phyloP scores from a whole-genome alignment of 768 basidiomycete species.

The Leucosporidium yakuticum region DNA sequence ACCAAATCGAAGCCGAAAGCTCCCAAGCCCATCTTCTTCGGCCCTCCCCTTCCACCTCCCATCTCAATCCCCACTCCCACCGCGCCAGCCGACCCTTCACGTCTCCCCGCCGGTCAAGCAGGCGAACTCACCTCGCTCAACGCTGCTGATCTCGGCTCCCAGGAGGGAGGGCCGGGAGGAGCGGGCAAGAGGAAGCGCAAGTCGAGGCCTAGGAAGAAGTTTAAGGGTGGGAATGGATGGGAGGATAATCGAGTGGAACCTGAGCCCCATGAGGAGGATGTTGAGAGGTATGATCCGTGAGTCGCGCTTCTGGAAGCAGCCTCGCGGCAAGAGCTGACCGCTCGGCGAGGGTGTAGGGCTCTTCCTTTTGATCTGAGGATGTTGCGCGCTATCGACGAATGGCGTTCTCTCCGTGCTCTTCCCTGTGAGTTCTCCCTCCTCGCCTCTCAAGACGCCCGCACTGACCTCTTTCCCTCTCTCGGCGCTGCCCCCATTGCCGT shows the following conservation, averaged over 20 bases:
- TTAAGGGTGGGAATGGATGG: constrained; percentile 1
- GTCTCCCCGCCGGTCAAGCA: too few relatives aligned
- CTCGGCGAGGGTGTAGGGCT: neutral
- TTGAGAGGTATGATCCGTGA: constrained; percentile 5
- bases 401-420: constrained; percentile 8
- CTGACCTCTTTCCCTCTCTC: neutral
- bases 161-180: too few relatives aligned
- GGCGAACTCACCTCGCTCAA: too few relatives aligned
- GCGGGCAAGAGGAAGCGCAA: too few relatives aligned
- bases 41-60: too few relatives aligned
- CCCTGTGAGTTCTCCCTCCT: neutral
- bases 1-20: too few relatives aligned
- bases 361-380: constrained; percentile 12
- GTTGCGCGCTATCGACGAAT: constrained; percentile 11
- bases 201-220: constrained; percentile 4
- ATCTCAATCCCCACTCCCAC: too few relatives aligned
- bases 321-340: neutral
- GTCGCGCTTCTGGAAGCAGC: neutral
- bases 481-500: too few relatives aligned
- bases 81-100: too few relatives aligned
- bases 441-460: neutral
- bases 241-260: constrained; percentile 5
- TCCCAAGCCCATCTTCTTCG: too few relatives aligned
- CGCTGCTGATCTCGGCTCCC: too few relatives aligned
- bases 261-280: neutral